Evolutionary conservation across 345 rosid species (phyloP), one percentile per base, ranked within the genome.

Genomic region (Carallia pectinifolia): DNA sequence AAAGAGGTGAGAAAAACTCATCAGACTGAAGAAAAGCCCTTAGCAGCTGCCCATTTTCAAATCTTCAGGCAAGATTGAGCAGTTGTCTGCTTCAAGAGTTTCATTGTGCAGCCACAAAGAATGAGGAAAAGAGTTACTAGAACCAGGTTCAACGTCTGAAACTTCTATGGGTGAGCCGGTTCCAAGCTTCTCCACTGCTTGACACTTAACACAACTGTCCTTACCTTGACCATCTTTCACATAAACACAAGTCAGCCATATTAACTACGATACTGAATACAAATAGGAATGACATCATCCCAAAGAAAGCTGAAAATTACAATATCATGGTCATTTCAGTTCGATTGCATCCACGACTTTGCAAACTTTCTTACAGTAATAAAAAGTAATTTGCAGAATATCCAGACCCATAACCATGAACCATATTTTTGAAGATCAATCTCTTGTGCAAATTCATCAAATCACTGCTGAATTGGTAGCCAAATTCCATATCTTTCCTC

Each of bases 11-110:
- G 65, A 50, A 6, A 38, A 10, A 50, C 18, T 19, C 58, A 30
- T 50, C 64, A 13, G 12, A 58, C 15, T 59, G 73, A 12, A 23
- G 40, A 50, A 23, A 69, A 15, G 34, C 23, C 67, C 76, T 70
- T 58, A 50, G 66, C 6, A 81, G 83, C 27, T 56, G 36, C 37
- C 65, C 76, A 44, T 56, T 66, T 69, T 70, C 85, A 74, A 70
- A 72, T 65, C 77, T 27, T 73, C 83, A 10, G 67, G 56, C 58
- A 72, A 8, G 79, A 65, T 39, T 61, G 60, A 55, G 52, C 40
- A 1, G 30, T 17, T 16, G 31, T 33, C 36, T 37, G 58, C 82
- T 50, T 74, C 80, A 30, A 66, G 65, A 66, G 52, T 61, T 67
- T 36, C 68, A 59, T 74, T 58, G 40, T 62, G 66, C 61, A 65